phyloP scores from a whole-genome alignment of 306 rosid genomes.

The Castanopsis chinensis region DNA sequence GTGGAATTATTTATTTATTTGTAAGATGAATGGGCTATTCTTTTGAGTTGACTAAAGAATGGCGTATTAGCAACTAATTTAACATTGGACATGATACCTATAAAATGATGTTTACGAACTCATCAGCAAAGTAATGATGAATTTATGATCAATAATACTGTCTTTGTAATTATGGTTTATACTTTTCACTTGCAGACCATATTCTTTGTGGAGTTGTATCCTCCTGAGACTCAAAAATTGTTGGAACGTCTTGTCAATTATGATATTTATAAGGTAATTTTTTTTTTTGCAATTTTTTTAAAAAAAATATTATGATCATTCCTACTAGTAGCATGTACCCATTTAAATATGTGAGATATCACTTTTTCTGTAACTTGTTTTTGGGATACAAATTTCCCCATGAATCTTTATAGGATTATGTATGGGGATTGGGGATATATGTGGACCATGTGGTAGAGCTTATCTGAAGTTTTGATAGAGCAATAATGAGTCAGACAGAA shows the following conservation, averaged over 20 bases:
- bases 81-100: no score
- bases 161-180: conserved; percentile 13
- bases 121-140: background rate
- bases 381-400: background rate
- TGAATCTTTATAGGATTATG: background rate
- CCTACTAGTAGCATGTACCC: background rate
- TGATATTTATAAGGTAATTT: conserved; percentile 77
- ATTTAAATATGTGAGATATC: background rate
- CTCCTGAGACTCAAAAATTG: conserved; percentile 79
- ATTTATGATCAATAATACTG: background rate
- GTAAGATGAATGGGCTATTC: background rate
- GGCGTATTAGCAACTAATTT: background rate
- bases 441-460: background rate
- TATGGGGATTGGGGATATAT: background rate
- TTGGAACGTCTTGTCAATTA: conserved; percentile 82
- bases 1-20: background rate
- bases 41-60: background rate
- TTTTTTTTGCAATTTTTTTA: background rate
- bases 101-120: no score
- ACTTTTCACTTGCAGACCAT: conserved; percentile 60
- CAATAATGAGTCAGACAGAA: no score
- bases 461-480: background rate
- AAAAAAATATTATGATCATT: background rate
- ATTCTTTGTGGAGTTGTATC: conserved; percentile 76
- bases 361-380: background rate